Conservation (phyloP, 495 filamentous ascomycete species). For the Tetracladium setigerum region DNA sequence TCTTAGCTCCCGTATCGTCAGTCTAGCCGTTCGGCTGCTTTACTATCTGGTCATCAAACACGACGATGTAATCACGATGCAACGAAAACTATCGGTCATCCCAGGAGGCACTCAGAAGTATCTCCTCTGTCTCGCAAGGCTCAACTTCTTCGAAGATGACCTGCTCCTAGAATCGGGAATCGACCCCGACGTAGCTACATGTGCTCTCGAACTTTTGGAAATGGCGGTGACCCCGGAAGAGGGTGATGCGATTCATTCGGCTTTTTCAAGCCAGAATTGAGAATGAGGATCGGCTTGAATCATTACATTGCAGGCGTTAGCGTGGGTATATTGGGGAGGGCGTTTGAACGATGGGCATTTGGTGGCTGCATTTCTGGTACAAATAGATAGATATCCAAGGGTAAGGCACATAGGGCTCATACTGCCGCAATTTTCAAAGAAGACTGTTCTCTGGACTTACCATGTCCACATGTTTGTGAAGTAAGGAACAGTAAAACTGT, state of each 20-base stretch:
- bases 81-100: slow-evolving; percentile 15
- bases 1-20: slow-evolving; percentile 16
- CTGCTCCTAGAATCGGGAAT: slow-evolving; percentile 18
- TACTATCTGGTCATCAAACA: slow-evolving; percentile 19
- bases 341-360: too few species aligned
- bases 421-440: too few species aligned
- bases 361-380: too few species aligned
- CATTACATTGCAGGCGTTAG: too few species aligned
- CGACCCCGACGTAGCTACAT: slow-evolving; percentile 16
- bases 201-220: slow-evolving; percentile 19
- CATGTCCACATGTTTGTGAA: too few species aligned
- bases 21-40: slow-evolving; percentile 12
- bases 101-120: slow-evolving; percentile 20
- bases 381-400: too few species aligned
- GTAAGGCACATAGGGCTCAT: too few species aligned
- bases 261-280: slow-evolving; percentile 10
- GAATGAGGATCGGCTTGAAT: background rate
- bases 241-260: slow-evolving; percentile 18
- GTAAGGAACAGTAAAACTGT: too few species aligned
- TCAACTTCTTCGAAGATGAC: slow-evolving; percentile 21
- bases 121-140: slow-evolving; percentile 17
- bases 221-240: slow-evolving; percentile 19
- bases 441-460: too few species aligned
- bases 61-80: slow-evolving; percentile 16
- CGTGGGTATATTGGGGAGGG: too few species aligned